Evolutionary conservation across 2,329 filamentous ascomycete species (phyloP).

Genomic region (Penicillium expansum): DNA sequence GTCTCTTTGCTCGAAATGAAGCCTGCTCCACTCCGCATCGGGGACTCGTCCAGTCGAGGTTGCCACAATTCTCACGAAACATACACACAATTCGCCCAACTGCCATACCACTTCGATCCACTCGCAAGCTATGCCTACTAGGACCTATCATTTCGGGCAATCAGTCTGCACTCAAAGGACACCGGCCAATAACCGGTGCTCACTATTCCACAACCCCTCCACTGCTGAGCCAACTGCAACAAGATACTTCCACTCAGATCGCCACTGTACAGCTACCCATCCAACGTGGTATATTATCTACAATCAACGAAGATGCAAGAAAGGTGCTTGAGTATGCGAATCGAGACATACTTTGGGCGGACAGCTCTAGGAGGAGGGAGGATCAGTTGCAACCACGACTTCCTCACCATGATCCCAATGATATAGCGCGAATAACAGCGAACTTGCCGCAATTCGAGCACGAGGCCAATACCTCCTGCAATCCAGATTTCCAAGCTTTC

Average conservation of each 20-base stretch:
- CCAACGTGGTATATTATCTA: not conserved
- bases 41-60: not conserved
- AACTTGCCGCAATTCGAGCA: not conserved
- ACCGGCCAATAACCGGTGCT: not conserved
- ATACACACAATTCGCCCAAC: conserved; percentile 3
- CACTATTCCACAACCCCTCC: not conserved
- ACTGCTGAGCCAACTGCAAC: not conserved
- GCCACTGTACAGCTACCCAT: not conserved
- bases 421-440: not conserved
- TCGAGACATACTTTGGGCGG: not conserved
- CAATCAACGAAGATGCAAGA: not conserved
- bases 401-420: not conserved
- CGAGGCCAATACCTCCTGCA: not conserved
- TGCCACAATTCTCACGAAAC: not conserved
- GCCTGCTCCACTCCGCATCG: not conserved
- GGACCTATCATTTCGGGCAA: not conserved
- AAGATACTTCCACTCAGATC: not conserved
- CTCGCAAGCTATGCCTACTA: not conserved
- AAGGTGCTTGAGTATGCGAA: not conserved
- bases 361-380: not conserved
- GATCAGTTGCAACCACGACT: not conserved
- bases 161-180: not conserved
- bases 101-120: not conserved
- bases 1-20: not conserved
- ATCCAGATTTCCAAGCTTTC: not conserved